Conservation (phyloP, 352 stramenopile species). For the Globisporangium nodosum region DNA sequence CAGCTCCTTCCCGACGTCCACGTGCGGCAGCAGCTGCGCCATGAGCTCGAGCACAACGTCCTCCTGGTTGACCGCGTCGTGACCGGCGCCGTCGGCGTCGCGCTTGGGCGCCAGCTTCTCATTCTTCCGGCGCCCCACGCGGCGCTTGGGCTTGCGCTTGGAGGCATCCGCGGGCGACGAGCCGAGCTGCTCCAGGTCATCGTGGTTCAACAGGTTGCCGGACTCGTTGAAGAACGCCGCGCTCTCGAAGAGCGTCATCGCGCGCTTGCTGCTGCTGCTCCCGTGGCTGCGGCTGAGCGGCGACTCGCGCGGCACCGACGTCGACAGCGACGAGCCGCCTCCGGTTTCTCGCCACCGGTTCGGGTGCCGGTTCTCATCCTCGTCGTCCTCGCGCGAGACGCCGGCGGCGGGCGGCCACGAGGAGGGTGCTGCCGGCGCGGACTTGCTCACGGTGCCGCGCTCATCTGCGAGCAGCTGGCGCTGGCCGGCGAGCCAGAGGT, state of each 20-base stretch:
- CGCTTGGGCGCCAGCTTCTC: slow-evolving; percentile 30
- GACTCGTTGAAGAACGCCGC: slow-evolving; percentile 74
- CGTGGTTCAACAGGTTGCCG: slow-evolving; percentile 60
- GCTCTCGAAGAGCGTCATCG: slow-evolving; percentile 79
- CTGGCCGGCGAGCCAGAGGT: slow-evolving; percentile 26
- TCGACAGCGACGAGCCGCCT: not conserved
- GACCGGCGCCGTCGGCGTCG: slow-evolving; percentile 5
- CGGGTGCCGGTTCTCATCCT: slow-evolving; percentile 26
- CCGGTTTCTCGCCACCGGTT: slow-evolving; percentile 12
- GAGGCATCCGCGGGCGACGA: slow-evolving; percentile 37
- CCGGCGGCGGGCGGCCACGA: slow-evolving; percentile 47
- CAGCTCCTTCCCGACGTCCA: slow-evolving; percentile 78
- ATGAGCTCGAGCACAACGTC: slow-evolving; percentile 79
- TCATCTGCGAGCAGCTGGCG: not conserved
- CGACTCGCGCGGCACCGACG: not conserved
- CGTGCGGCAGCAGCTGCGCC: slow-evolving; percentile 47
- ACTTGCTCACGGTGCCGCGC: slow-evolving; percentile 30
- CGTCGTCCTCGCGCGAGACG: slow-evolving; percentile 10
- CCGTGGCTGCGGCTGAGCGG: slow-evolving; percentile 18
- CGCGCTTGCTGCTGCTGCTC: slow-evolving; percentile 22
- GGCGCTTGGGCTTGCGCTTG: slow-evolving; percentile 42
- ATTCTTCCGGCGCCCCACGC: slow-evolving; percentile 47
- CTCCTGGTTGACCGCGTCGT: slow-evolving; percentile 39
- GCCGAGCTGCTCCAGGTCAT: slow-evolving; percentile 61
- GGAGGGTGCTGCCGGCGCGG: slow-evolving; percentile 28